Evolutionary conservation across 148 eudicot genomes (phyloP), one percentile per base, ranked within the genome.

Genomic region (Selenicereus undatus): DNA sequence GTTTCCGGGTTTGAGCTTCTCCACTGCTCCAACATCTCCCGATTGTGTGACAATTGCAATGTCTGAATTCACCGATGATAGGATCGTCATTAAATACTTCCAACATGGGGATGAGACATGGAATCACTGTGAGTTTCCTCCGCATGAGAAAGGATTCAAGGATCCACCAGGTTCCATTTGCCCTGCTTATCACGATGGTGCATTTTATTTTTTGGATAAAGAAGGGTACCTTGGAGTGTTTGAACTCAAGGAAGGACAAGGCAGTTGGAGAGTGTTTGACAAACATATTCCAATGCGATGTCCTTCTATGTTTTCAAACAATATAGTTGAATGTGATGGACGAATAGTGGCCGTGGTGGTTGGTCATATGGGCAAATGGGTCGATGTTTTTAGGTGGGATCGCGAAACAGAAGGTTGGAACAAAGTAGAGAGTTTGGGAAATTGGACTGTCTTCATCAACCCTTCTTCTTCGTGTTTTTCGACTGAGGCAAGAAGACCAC

Each of bases 171-270:
- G 11, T n/a, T 62, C 11, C 68, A 8, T 0, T 2, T 21, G 73
- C 42, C 73, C 42, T 2, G 73, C 30, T 9, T 70, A 70, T 35
- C 42, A n/a, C 3, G 6, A 26, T 68, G 71, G 71, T 11, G 71
- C 71, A 26, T 68, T 68, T 26, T 68, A 24, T 8, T 70, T 70
- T 12, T 29, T 70, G 73, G 73, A 70, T 12, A 70, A 7, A 12
- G 22, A 70, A 70, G 73, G 73, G 10, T 70, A 70, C 30, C 73
- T 70, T 70, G 73, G 73, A 29, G 73, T 30, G 30, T 70, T 70
- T 70, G 73, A 35, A 5, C 42, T 7, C 22, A 35, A 70, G 22
- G 42, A 7, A 29, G 73, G 17, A 35, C 16, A 70, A 30, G 42
- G 42, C 6, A 70, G 20, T 70, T 70, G 73, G 73, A 35, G 42